Evolutionary conservation across 2,329 filamentous ascomycete genomes (phyloP).

Genomic region (Colletotrichum eremochloae): DNA sequence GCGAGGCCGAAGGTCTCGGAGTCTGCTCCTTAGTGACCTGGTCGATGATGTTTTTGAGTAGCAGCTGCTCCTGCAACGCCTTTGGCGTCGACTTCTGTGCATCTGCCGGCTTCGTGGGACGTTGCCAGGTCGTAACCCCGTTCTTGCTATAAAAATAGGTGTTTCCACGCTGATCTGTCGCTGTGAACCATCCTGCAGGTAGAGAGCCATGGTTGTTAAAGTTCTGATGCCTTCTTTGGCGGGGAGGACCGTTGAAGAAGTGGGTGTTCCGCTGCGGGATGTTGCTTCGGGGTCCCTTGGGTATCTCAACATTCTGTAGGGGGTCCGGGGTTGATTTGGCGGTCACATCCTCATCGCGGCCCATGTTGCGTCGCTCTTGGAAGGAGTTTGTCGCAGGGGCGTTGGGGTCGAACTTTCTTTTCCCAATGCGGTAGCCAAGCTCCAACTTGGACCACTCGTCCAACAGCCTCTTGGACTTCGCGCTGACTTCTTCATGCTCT

Average conservation of each 20-base stretch:
- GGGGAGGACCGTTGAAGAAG: slow-evolving; percentile 58
- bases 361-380: slow-evolving; percentile 70
- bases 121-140: slow-evolving; percentile 85
- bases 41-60: slow-evolving; percentile 87
- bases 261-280: slow-evolving; percentile 65
- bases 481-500: slow-evolving; percentile 80
- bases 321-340: slow-evolving; percentile 56
- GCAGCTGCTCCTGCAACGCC: slow-evolving; percentile 74
- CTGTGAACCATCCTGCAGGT: slow-evolving; percentile 88
- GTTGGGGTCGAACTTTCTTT: slow-evolving; percentile 85
- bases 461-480: slow-evolving; percentile 78
- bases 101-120: slow-evolving; percentile 78
- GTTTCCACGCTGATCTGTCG: slow-evolving; percentile 77
- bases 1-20: slow-evolving; percentile 67
- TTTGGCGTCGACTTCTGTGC: slow-evolving; percentile 75
- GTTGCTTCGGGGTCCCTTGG: slow-evolving; percentile 72
- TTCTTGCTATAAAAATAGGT: slow-evolving; percentile 88
- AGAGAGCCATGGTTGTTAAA: slow-evolving; percentile 66
- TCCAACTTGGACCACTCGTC: slow-evolving; percentile 91
- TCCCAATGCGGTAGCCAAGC: slow-evolving; percentile 91
- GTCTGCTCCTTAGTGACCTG: slow-evolving; percentile 80
- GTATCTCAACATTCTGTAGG: slow-evolving; percentile 64
- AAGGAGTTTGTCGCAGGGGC: slow-evolving; percentile 66
- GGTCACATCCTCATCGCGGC: slow-evolving; percentile 56
- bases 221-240: slow-evolving; percentile 66